Evolutionary conservation across 2,329 filamentous ascomycete species (phyloP).

Genomic region (Colletotrichum costaricense): DNA sequence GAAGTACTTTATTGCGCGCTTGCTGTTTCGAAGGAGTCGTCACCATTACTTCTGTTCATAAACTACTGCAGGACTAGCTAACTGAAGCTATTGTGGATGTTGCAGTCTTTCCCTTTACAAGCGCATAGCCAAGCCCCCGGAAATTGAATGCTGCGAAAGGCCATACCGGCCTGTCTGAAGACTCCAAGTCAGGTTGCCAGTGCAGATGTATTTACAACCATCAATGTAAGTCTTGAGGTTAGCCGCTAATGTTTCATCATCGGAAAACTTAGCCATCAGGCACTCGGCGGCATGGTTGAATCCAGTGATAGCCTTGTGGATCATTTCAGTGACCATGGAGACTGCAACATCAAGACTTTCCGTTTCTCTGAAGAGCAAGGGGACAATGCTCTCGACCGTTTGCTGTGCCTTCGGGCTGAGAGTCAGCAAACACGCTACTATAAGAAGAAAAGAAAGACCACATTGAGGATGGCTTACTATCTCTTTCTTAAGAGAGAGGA

Average conservation of each 20-base stretch:
- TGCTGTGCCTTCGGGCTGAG: neutral
- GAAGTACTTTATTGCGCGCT: too few relatives aligned
- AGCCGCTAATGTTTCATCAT: neutral
- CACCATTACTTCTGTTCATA: too few relatives aligned
- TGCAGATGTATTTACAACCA: neutral
- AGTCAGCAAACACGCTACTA: neutral
- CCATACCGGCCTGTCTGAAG: neutral
- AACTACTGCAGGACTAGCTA: neutral
- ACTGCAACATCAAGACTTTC: neutral
- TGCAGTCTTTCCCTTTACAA: neutral
- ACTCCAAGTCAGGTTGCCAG: neutral
- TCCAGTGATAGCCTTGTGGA: neutral
- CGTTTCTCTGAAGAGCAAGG: neutral
- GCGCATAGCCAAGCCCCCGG: neutral
- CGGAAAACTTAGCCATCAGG: neutral
- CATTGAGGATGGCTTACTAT: neutral
- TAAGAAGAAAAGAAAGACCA: too few relatives aligned
- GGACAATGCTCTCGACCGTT: neutral
- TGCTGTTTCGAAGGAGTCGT: too few relatives aligned
- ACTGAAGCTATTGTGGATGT: neutral
- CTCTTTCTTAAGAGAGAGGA: constrained; percentile 4
- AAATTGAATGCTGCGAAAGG: neutral
- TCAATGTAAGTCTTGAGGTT: neutral
- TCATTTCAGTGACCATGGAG: neutral
- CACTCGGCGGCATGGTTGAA: neutral